Evolutionary conservation across 495 filamentous ascomycete species (phyloP).

Genomic region (Chaetomidium leptoderma): DNA sequence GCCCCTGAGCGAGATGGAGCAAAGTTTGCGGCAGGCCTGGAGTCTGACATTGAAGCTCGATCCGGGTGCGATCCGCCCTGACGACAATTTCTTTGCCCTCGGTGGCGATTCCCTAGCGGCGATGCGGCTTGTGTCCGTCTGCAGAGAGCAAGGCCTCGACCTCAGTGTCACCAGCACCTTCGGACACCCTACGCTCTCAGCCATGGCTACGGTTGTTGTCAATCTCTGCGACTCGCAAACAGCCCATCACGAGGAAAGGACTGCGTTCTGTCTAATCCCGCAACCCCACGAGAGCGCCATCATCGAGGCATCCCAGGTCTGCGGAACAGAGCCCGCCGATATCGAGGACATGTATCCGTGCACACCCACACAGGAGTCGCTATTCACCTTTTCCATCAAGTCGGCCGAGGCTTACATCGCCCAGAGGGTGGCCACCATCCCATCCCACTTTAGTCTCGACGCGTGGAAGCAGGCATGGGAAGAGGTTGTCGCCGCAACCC

Average conservation of each 20-base stretch:
- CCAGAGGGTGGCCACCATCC: slow-evolving; percentile 45
- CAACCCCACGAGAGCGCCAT: neutral
- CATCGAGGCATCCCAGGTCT: slow-evolving; percentile 44
- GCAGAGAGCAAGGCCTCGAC: slow-evolving; percentile 19
- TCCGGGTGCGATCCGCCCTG: slow-evolving; percentile 7
- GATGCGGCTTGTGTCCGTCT: slow-evolving; percentile 28
- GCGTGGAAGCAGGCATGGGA: slow-evolving; percentile 55
- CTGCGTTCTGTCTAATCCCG: slow-evolving; percentile 19
- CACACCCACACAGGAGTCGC: slow-evolving; percentile 60
- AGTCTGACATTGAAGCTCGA: slow-evolving; percentile 15
- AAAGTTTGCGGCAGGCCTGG: slow-evolving; percentile 18
- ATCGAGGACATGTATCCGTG: slow-evolving; percentile 61
- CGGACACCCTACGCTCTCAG: slow-evolving; percentile 18
- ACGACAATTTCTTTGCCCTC: slow-evolving; percentile 32
- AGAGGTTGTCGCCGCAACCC: slow-evolving; percentile 41
- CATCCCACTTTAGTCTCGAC: slow-evolving; percentile 40
- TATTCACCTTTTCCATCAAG: slow-evolving; percentile 48
- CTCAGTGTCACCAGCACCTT: slow-evolving; percentile 25
- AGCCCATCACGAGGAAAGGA: neutral
- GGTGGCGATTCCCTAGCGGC: slow-evolving; percentile 34
- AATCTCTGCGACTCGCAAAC: neutral
- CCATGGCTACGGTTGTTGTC: slow-evolving; percentile 22
- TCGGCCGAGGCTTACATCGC: slow-evolving; percentile 52
- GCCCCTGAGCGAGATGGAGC: slow-evolving; percentile 16
- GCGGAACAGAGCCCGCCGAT: slow-evolving; percentile 35